phyloP scores from a whole-genome alignment of 495 filamentous ascomycete genomes.

The Tuber borchii region DNA sequence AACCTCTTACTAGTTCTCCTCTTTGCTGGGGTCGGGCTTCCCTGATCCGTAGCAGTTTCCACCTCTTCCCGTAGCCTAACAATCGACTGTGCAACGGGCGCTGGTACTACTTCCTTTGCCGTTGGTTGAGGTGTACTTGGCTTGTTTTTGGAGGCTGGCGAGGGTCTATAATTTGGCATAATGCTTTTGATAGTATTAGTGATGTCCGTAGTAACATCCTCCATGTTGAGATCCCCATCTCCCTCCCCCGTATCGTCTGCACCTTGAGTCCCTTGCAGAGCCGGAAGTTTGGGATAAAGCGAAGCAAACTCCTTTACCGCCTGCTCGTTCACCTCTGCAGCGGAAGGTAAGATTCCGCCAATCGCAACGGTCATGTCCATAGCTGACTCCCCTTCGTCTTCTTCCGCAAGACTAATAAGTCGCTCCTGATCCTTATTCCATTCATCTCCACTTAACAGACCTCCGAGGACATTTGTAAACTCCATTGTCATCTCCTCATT shows the following conservation, averaged over 20 bases:
- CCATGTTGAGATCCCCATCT: conserved; percentile 31
- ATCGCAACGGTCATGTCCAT: conserved; percentile 62
- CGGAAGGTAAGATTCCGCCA: conserved; percentile 57
- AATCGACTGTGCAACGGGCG: conserved; percentile 20
- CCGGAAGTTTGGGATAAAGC: conserved; percentile 19
- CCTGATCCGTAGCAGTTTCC: neutral
- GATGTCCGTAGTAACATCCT: conserved; percentile 39
- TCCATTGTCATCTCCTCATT: conserved; percentile 78
- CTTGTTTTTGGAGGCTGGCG: neutral
- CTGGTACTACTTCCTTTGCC: conserved; percentile 5
- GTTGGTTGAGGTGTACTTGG: neutral
- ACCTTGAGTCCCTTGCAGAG: conserved; percentile 25
- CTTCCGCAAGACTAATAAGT: conserved; percentile 66
- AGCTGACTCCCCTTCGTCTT: conserved; percentile 45
- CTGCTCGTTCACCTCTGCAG: conserved; percentile 49
- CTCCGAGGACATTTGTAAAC: conserved; percentile 69
- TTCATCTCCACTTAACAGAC: conserved; percentile 37
- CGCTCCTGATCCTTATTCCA: conserved; percentile 66
- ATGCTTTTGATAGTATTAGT: conserved; percentile 31
- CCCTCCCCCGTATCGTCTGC: conserved; percentile 15
- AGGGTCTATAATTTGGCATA: conserved; percentile 5
- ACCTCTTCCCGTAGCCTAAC: conserved; percentile 4
- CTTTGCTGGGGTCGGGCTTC: conserved; percentile 17
- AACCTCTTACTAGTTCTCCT: conserved; percentile 18
- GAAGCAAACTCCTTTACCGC: conserved; percentile 54